Evolutionary conservation across 176 grass and related monocot genomes (phyloP), one percentile per base, ranked within the genome.

Genomic region (Carex littledalei): DNA sequence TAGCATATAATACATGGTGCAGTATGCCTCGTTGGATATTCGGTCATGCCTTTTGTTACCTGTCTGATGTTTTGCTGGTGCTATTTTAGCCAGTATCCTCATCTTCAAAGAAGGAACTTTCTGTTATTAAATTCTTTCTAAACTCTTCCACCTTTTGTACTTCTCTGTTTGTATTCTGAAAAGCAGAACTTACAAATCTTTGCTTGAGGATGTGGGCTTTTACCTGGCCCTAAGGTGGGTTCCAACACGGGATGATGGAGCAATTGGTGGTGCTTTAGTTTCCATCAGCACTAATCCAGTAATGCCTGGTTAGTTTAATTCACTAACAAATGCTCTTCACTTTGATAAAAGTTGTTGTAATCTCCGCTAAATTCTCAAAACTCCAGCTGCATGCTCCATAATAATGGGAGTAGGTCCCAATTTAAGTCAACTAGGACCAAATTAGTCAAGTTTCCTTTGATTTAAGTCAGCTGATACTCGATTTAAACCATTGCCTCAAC

Each of bases 201-300:
- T 87, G 29, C 86, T 99, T 66, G 85, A 91, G 83, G 93, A 99
- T 87, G 88, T 99, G 86, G 90, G 87, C n/a, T 94, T 78, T 65
- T 94, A 94, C 81, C 86, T 99, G 56, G 84, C 91, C 69, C 78
- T 95, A 88, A 78, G 37, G 70, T 99, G 96, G 96, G 85, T 94
- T 87, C 96, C 96, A 79, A 91, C 85, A 84, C 93, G 93, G 62
- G 86, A 22, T 89, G 96, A 99, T 89, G 96, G 96, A 81, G 90
- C 90, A 88, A 81, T 73, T 62, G 96, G 96, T 10, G 77, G 87
- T 59, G 83, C 93, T 41, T 73, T 94, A 81, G 76, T 95, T 88
- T 39, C 84, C 73, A 88, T 89, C 43, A 88, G 88, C 63, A 66
- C 53, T 75, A 64, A 92, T 63, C 91, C 93, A n/a, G 96, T 99